A percentile compares a stretch with the other conserved stretches of the same genome.
These are phyloP conservation scores for Crithidia expoeki DNA, from an alignment of 208 protist genomes.

Conservation along the genomic window DNA sequence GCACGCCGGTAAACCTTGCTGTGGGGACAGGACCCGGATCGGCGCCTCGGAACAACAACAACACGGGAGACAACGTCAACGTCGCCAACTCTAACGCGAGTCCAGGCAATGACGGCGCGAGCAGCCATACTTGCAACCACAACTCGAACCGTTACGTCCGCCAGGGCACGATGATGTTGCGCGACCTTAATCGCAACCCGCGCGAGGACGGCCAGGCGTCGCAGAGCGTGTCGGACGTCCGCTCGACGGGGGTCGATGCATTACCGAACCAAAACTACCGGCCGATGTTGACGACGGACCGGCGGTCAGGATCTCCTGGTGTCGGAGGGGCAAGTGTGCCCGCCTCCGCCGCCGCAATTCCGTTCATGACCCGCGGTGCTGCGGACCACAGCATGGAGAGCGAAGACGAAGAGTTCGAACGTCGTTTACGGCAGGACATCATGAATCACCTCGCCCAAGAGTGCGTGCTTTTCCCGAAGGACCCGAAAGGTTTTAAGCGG, in stretches of 20 bases:
- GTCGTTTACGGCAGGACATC: conserved; percentile 65
- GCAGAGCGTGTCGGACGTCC: conserved; percentile 7
- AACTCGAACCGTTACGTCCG: conserved; percentile 16
- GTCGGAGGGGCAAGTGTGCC: not conserved
- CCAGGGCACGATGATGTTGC: conserved; percentile 26
- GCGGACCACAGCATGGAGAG: conserved; percentile 32
- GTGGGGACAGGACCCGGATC: not conserved
- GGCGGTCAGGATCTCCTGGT: not conserved
- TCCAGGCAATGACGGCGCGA: not conserved
- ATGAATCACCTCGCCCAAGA: conserved; percentile 66
- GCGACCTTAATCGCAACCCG: conserved; percentile 33
- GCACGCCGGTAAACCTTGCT: not conserved
- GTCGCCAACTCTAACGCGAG: not conserved
- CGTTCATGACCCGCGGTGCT: conserved; percentile 24
- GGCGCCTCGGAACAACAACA: not conserved
- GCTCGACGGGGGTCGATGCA: not conserved
- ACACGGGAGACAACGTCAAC: not conserved
- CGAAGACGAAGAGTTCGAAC: conserved; percentile 60
- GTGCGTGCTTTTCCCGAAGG: conserved; percentile 64
- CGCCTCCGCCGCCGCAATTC: conserved; percentile 8
- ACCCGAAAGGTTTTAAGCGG: conserved; percentile 60
- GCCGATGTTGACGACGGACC: not conserved
- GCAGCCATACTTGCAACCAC: conserved; percentile 3
- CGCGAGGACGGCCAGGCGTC: conserved; percentile 37
- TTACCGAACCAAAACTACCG: not conserved